Percentiles rank a stretch among this genome's conserved stretches.
Conservation (phyloP, 2,329 filamentous ascomycete genomes). For the Penicillium sp. region DNA sequence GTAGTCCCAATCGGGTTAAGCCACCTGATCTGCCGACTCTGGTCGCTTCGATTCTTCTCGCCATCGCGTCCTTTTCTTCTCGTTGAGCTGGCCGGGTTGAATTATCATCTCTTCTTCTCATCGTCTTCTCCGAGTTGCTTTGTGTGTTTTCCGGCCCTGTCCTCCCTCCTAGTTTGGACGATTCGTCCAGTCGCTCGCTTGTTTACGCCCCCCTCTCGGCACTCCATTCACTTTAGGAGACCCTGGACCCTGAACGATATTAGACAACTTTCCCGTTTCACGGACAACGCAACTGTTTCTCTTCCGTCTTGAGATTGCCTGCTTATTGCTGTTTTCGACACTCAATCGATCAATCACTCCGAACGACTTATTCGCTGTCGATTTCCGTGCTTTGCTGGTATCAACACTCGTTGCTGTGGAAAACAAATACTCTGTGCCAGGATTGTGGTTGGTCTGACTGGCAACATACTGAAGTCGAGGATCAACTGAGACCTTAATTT, state of each 20-base stretch:
- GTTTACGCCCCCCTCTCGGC: constrained; percentile 23
- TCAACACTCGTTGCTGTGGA: constrained; percentile 16
- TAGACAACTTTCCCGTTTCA: constrained; percentile 29
- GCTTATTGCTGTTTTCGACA: neutral
- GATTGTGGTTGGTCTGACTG: neutral
- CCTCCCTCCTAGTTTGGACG: neutral
- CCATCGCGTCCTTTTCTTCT: constrained; percentile 18
- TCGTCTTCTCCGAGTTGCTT: neutral
- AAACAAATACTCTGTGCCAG: neutral
- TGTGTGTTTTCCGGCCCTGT: neutral
- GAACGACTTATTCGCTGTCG: neutral
- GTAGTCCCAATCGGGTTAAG: constrained; percentile 23
- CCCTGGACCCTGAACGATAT: constrained; percentile 21
- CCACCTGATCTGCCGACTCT: constrained; percentile 17
- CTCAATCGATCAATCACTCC: neutral
- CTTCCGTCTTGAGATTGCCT: neutral
- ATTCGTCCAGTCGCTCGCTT: constrained; percentile 29
- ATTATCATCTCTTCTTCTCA: constrained; percentile 5
- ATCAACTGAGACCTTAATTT: constrained; percentile 14
- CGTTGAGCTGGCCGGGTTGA: constrained; percentile 11
- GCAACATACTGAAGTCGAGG: constrained; percentile 1
- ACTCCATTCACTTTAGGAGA: constrained; percentile 20
- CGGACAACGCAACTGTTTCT: neutral
- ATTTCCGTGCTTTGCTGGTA: neutral
- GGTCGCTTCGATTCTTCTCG: constrained; percentile 17